Evolutionary conservation across 2,329 filamentous ascomycete genomes (phyloP).

Genomic region (Calonectria pseudoreteaudii): DNA sequence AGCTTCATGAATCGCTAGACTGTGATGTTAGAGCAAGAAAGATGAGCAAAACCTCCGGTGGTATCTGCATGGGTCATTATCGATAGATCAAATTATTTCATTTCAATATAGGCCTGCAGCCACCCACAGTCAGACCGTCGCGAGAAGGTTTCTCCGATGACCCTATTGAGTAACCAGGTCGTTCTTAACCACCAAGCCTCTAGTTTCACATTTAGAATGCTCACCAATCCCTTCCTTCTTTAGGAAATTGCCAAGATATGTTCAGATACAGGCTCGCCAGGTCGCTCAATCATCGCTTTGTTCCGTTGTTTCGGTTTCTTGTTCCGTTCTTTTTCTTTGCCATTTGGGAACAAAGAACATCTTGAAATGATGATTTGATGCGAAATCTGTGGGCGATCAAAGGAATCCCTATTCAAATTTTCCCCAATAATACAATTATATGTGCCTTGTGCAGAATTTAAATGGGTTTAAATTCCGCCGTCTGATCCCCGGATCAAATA

Average conservation of each 20-base stretch:
- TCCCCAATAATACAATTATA: background rate
- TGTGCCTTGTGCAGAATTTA: background rate
- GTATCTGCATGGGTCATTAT: background rate
- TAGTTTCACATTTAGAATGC: background rate
- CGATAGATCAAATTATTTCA: background rate
- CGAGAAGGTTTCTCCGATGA: background rate
- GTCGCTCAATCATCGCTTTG: background rate
- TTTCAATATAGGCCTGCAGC: background rate
- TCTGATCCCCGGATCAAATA: background rate
- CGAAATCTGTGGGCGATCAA: background rate
- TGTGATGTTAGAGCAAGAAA: background rate
- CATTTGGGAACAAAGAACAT: background rate
- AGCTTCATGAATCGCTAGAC: background rate
- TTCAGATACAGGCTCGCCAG: background rate
- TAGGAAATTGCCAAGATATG: background rate
- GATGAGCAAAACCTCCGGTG: background rate
- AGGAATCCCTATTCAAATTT: background rate
- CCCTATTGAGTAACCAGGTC: background rate
- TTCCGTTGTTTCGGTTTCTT: background rate
- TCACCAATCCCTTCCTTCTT: background rate
- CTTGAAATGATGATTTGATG: background rate
- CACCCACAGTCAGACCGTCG: constrained; percentile 4
- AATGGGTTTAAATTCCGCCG: background rate
- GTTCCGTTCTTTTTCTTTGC: background rate
- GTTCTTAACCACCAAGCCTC: background rate